A percentile compares a stretch with the other conserved stretches of the same genome.
Conservation (phyloP, 345 rosid genomes). For the Lepidium didymum region DNA sequence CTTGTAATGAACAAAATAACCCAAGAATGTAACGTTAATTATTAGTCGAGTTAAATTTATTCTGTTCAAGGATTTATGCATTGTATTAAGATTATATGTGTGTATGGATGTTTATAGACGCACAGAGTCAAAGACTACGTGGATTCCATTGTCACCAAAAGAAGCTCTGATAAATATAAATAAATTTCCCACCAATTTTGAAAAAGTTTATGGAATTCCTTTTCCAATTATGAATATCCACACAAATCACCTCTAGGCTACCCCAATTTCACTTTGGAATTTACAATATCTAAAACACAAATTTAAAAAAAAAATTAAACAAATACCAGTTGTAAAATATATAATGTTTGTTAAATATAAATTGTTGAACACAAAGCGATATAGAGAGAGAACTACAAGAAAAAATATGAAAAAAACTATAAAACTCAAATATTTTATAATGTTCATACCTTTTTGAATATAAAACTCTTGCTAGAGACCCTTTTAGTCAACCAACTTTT, state of each 20-base stretch:
- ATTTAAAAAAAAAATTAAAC: neutral
- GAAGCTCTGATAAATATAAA: neutral
- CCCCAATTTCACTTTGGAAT: neutral
- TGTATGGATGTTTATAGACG: neutral
- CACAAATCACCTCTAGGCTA: neutral
- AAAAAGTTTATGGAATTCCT: neutral
- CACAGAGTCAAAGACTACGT: neutral
- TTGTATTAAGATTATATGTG: neutral
- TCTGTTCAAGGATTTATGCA: neutral
- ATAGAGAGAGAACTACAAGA: neutral
- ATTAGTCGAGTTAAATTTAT: neutral
- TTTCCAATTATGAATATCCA: neutral
- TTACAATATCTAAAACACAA: neutral
- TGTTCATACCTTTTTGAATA: neutral
- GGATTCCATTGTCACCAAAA: neutral
- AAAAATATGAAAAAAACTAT: neutral
- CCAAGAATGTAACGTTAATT: neutral
- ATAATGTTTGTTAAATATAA: no score
- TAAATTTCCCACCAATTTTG: neutral
- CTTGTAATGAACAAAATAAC: no score
- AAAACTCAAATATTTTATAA: neutral
- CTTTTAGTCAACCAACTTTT: neutral
- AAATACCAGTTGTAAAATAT: neutral
- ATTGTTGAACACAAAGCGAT: neutral
- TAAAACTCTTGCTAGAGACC: neutral